Conservation (phyloP, 257 asterid species). For the Linderniella brevidens region DNA sequence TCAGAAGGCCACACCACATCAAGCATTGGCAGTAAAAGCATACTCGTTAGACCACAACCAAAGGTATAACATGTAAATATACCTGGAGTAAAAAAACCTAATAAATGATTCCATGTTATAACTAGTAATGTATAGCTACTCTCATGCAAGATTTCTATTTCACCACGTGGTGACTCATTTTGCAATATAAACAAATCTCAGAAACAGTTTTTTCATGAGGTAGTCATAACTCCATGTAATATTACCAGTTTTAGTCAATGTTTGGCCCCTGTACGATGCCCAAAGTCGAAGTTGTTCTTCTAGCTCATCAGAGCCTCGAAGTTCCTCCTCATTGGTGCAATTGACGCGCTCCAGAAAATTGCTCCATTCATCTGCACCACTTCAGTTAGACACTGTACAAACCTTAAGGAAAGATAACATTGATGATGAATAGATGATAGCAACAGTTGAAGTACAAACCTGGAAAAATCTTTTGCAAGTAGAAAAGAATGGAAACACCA, state of each 20-base stretch:
- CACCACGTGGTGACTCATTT: too few species aligned
- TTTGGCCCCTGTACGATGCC: slow-evolving; percentile 98
- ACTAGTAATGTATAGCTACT: too few species aligned
- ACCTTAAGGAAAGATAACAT: slow-evolving; percentile 13
- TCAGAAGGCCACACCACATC: too few species aligned
- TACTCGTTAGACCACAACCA: neutral
- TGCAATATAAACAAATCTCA: too few species aligned
- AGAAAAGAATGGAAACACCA: slow-evolving; percentile 91
- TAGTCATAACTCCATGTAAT: slow-evolving; percentile 1
- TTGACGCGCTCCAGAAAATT: slow-evolving; percentile 84
- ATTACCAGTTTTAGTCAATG: slow-evolving; percentile 86
- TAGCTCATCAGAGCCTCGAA: slow-evolving; percentile 56
- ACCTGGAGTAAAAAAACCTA: too few species aligned
- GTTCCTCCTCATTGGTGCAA: slow-evolving; percentile 55
- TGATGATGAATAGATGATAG: slow-evolving; percentile 7
- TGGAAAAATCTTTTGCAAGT: slow-evolving; percentile 93
- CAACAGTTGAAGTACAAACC: slow-evolving; percentile 32
- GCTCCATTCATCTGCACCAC: slow-evolving; percentile 75
- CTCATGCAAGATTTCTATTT: too few species aligned
- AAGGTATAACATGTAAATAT: neutral
- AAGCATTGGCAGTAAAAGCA: too few species aligned
- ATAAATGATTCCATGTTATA: too few species aligned
- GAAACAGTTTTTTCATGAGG: too few species aligned
- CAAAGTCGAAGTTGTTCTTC: slow-evolving; percentile 93
- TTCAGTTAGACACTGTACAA: slow-evolving; percentile 9